Conservation (phyloP, 495 filamentous ascomycete genomes). For the Chaetomium cochliodes region DNA sequence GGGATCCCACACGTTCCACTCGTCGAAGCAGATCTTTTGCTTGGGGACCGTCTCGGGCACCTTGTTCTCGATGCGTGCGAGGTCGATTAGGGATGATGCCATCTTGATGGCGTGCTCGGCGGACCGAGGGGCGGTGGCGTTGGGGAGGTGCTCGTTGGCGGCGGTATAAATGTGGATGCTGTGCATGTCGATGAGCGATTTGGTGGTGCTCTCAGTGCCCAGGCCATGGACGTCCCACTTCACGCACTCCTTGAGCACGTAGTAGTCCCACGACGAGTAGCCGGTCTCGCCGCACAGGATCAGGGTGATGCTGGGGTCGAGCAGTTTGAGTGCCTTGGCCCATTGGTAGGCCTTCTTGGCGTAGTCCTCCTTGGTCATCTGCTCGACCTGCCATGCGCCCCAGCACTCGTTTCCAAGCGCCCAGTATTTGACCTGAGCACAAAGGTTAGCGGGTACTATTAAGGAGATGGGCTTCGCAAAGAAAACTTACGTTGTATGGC, state of each 20-base stretch:
- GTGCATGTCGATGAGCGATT: constrained; percentile 62
- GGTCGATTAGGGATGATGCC: constrained; percentile 64
- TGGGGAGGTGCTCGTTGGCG: constrained; percentile 50
- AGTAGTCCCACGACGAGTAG: constrained; percentile 65
- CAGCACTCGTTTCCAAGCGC: constrained; percentile 70
- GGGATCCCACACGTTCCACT: constrained; percentile 86
- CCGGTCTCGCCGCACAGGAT: constrained; percentile 73
- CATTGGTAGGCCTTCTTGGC: constrained; percentile 74
- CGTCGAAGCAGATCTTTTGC: constrained; percentile 76
- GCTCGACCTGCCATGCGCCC: constrained; percentile 78
- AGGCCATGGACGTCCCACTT: constrained; percentile 33
- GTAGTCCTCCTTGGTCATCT: constrained; percentile 73
- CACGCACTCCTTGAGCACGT: constrained; percentile 68
- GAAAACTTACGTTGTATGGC: constrained; percentile 59
- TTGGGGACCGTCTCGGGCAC: constrained; percentile 56
- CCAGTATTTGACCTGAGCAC: constrained; percentile 46
- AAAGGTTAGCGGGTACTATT: background rate
- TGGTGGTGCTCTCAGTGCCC: constrained; percentile 5
- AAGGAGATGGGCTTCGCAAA: background rate
- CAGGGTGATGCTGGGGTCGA: constrained; percentile 64
- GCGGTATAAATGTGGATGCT: constrained; percentile 68
- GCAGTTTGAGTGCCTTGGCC: constrained; percentile 75
- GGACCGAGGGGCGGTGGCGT: constrained; percentile 62
- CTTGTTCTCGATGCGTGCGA: constrained; percentile 67
- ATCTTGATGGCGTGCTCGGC: constrained; percentile 76